Conservation (phyloP, 1,139 yeast species). For the Pichia sp. region DNA sequence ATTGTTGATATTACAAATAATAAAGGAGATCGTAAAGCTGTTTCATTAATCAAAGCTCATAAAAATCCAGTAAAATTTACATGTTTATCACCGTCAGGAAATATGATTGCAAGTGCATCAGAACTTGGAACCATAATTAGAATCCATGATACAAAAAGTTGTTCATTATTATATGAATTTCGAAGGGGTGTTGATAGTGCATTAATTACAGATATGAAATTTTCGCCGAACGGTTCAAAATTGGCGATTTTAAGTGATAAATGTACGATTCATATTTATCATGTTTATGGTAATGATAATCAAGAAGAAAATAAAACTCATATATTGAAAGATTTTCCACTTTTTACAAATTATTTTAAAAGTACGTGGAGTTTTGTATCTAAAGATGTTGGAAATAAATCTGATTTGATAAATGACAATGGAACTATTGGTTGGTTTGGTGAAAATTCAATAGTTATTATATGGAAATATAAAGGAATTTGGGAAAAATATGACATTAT, state of each 20-base stretch:
- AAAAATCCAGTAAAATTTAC: slow-evolving; percentile 62
- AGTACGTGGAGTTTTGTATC: slow-evolving; percentile 90
- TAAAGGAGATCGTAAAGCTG: slow-evolving; percentile 47
- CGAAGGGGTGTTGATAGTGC: slow-evolving; percentile 88
- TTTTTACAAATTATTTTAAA: slow-evolving; percentile 61
- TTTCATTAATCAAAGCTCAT: slow-evolving; percentile 79
- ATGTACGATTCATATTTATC: slow-evolving; percentile 79
- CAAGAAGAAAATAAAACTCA: slow-evolving; percentile 51
- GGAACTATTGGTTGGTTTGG: slow-evolving; percentile 80
- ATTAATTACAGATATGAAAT: slow-evolving; percentile 70
- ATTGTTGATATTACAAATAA: slow-evolving; percentile 60
- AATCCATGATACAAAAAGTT: slow-evolving; percentile 66
- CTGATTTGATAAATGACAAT: slow-evolving; percentile 37
- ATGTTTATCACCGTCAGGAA: slow-evolving; percentile 65
- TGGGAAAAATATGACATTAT: slow-evolving; percentile 83
- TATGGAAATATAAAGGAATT: slow-evolving; percentile 66
- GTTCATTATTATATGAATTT: slow-evolving; percentile 73
- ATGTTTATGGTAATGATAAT: slow-evolving; percentile 29
- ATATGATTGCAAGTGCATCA: slow-evolving; percentile 81
- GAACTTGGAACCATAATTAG: slow-evolving; percentile 82
- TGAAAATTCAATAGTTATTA: slow-evolving; percentile 55
- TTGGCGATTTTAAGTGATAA: slow-evolving; percentile 86
- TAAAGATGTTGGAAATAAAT: slow-evolving; percentile 50
- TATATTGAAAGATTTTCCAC: slow-evolving; percentile 57
- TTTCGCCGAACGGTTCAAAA: slow-evolving; percentile 67